Conservation (phyloP, 2,329 filamentous ascomycete species). For the Phoma sp. region DNA sequence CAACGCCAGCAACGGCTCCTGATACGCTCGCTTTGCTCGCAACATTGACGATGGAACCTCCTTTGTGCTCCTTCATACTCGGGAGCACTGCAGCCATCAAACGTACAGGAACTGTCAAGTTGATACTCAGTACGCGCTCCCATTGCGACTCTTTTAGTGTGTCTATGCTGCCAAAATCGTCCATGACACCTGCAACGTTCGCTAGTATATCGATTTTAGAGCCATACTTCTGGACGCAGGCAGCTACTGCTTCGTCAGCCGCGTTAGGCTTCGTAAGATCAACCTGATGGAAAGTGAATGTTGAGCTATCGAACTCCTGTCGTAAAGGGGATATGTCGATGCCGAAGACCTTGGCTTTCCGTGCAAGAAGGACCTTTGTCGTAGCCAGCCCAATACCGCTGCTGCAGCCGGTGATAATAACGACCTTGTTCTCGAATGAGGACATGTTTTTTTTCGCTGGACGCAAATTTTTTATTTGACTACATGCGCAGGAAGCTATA, state of each 20-base stretch:
- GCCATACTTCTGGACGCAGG: constrained; percentile 31
- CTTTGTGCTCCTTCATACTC: constrained; percentile 50
- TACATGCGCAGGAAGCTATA: no score
- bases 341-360: constrained; percentile 38
- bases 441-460: constrained; percentile 13
- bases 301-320: constrained; percentile 21
- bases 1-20: constrained; percentile 53
- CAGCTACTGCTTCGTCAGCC: constrained; percentile 31
- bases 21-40: constrained; percentile 38
- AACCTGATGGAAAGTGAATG: constrained; percentile 36
- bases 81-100: constrained; percentile 57
- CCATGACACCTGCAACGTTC: constrained; percentile 56
- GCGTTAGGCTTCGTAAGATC: constrained; percentile 31
- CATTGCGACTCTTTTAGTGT: constrained; percentile 50
- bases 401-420: constrained; percentile 41
- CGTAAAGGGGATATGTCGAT: constrained; percentile 35
- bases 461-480: no score
- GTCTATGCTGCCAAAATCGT: constrained; percentile 52
- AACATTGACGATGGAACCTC: constrained; percentile 55
- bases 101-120: constrained; percentile 54
- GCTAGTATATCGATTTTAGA: constrained; percentile 51
- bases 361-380: constrained; percentile 31
- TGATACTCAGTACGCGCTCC: constrained; percentile 52
- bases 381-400: constrained; percentile 42
- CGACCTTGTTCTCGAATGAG: constrained; percentile 34